Evolutionary conservation across 2,329 filamentous ascomycete genomes (phyloP).

Genomic region (Botrytis medusae): DNA sequence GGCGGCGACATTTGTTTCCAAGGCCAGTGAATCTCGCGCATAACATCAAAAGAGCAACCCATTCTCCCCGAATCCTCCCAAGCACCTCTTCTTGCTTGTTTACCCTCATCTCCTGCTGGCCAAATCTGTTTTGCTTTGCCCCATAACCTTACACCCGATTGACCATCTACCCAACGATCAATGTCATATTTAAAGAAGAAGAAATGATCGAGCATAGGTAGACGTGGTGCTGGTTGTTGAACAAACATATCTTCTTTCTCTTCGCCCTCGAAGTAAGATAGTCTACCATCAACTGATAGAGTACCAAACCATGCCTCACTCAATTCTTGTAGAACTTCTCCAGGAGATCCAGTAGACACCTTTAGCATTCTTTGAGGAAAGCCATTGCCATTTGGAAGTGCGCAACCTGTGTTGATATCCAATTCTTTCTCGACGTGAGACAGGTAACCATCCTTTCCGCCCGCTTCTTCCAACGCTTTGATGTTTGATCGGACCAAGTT

Average conservation of each 20-base stretch:
- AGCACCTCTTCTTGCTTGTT: constrained; percentile 17
- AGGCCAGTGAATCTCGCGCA: constrained; percentile 21
- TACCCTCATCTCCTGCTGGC: constrained; percentile 14
- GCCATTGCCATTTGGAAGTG: constrained; percentile 19
- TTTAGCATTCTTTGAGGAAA: constrained; percentile 21
- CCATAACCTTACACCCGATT: constrained; percentile 15
- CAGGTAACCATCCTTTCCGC: constrained; percentile 12
- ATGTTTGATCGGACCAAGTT: constrained; percentile 18
- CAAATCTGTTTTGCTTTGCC: constrained; percentile 19
- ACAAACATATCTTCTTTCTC: constrained; percentile 20
- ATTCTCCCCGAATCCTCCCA: constrained; percentile 18
- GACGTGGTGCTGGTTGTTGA: constrained; percentile 8
- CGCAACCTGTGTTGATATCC: constrained; percentile 18
- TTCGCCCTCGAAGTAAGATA: constrained; percentile 14
- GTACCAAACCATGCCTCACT: constrained; percentile 19
- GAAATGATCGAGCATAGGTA: constrained; percentile 19
- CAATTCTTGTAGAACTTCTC: constrained; percentile 14
- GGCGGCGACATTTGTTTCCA: constrained; percentile 21
- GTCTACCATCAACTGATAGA: background rate
- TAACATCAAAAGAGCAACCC: constrained; percentile 17
- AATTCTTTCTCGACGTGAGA: constrained; percentile 20
- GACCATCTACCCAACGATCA: constrained; percentile 18
- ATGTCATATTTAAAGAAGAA: constrained; percentile 22
- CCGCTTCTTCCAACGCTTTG: constrained; percentile 9
- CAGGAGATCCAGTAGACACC: constrained; percentile 6